These are phyloP conservation scores for Ustilago nuda DNA, from an alignment of 1,284 basidiomycete species.

Conservation along the genomic window DNA sequence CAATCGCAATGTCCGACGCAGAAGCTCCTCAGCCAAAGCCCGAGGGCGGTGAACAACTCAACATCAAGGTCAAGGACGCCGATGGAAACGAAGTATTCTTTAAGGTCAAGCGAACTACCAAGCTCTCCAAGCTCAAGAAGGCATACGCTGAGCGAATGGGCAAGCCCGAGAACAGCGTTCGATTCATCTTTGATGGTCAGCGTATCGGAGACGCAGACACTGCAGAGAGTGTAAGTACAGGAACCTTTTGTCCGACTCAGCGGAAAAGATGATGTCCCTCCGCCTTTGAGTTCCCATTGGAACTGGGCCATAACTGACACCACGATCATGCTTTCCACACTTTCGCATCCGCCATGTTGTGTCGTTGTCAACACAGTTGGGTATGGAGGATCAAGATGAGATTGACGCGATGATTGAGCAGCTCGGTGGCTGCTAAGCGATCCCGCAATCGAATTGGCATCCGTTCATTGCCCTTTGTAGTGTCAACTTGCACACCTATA, in stretches of 20 bases:
- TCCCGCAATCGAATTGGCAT: neutral
- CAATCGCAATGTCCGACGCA: constrained; percentile 57
- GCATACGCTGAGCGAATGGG: constrained; percentile 94
- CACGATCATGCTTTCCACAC: neutral
- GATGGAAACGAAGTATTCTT: constrained; percentile 91
- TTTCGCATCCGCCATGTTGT: neutral
- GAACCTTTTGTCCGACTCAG: neutral
- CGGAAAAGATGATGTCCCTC: neutral
- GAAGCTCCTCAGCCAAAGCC: constrained; percentile 62
- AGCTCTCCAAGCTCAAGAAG: constrained; percentile 89
- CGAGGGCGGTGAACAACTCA: constrained; percentile 66
- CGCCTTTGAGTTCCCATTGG: neutral
- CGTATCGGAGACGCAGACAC: constrained; percentile 68
- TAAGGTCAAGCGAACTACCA: constrained; percentile 96
- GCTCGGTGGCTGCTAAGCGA: constrained; percentile 54
- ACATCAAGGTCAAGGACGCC: constrained; percentile 69
- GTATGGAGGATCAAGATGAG: constrained; percentile 68
- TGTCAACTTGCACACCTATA: constrained; percentile 13
- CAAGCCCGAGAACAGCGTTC: constrained; percentile 72
- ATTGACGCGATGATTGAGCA: constrained; percentile 69
- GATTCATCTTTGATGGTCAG: constrained; percentile 68
- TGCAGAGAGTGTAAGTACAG: constrained; percentile 63
- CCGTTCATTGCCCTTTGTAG: neutral
- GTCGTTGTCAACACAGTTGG: constrained; percentile 54
- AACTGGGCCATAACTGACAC: neutral